These are phyloP conservation scores for Ocimum tenuiflorum DNA, from an alignment of 257 asterid species.

Conservation along the genomic window DNA sequence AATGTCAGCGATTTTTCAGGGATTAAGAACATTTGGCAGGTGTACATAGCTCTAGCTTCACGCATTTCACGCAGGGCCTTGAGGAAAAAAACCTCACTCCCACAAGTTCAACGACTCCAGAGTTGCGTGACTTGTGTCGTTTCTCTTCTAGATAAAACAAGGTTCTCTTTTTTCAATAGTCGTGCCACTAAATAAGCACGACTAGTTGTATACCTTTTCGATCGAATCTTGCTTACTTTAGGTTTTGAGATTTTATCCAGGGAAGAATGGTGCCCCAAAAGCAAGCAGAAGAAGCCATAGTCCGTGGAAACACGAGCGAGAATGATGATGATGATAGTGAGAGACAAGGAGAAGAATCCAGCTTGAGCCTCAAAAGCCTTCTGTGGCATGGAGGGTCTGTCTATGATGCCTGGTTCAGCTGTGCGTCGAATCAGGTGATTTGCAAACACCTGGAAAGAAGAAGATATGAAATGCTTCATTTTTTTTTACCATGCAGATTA, in stretches of 20 bases:
- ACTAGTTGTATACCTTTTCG: background rate
- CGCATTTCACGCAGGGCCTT: slow-evolving; percentile 5
- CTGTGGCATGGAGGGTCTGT: slow-evolving; percentile 29
- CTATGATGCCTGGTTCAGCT: slow-evolving; percentile 28
- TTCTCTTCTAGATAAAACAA: background rate
- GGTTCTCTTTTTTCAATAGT: background rate
- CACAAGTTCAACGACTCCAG: background rate
- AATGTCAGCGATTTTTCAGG: background rate
- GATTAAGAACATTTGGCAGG: background rate
- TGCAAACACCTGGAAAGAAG: background rate
- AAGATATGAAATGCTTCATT: background rate
- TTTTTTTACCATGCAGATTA: background rate
- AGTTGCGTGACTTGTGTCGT: slow-evolving; percentile 9
- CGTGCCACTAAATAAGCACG: background rate
- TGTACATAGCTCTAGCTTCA: background rate
- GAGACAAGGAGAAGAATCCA: slow-evolving; percentile 1
- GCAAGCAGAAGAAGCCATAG: slow-evolving; percentile 21
- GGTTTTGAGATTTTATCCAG: slow-evolving; percentile 4
- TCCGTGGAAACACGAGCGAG: slow-evolving; percentile 15
- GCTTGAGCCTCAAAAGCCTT: slow-evolving; percentile 18
- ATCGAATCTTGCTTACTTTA: background rate
- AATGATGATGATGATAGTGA: slow-evolving; percentile 3
- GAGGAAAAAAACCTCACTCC: slow-evolving; percentile 11
- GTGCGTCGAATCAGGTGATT: slow-evolving; percentile 25
- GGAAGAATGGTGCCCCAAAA: slow-evolving; percentile 21